A percentile compares a stretch with the other conserved stretches of the same genome.
phyloP scores from a whole-genome alignment of 257 asterid species.

The Catharanthus roseus region DNA sequence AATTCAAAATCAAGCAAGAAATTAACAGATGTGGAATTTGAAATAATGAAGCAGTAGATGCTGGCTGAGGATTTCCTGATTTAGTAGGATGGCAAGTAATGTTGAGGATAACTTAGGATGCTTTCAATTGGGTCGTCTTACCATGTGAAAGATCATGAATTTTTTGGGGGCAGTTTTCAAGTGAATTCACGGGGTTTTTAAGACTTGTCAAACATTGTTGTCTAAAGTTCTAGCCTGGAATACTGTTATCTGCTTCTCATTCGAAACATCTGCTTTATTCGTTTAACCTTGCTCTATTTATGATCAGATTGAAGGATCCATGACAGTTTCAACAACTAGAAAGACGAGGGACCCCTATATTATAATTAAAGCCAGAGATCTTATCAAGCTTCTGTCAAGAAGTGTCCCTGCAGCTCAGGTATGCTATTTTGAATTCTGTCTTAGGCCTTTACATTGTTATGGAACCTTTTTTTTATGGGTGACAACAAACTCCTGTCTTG shows the following conservation, averaged over 20 bases:
- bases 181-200: background rate
- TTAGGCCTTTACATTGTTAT: background rate
- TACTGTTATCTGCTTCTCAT: no score
- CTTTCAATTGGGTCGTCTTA: background rate
- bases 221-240: no score
- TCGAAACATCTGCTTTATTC: no score
- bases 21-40: background rate
- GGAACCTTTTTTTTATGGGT: no score
- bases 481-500: no score
- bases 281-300: constrained; percentile 10
- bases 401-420: constrained; percentile 99
- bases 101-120: no score
- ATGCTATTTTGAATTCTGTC: constrained; percentile 5
- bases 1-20: background rate
- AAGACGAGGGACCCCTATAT: constrained; percentile 86
- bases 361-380: constrained; percentile 84
- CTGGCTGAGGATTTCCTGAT: background rate
- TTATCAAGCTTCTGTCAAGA: constrained; percentile 82
- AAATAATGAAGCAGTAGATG: no score
- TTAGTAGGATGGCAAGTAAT: no score
- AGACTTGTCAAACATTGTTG: background rate
- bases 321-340: constrained; percentile 85
- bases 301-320: constrained; percentile 79
- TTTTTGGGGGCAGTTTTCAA: background rate
- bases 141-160: background rate